Base-by-base conservation (phyloP, 2,329 filamentous ascomycete species). In the Fusarium verticillioides region DNA sequence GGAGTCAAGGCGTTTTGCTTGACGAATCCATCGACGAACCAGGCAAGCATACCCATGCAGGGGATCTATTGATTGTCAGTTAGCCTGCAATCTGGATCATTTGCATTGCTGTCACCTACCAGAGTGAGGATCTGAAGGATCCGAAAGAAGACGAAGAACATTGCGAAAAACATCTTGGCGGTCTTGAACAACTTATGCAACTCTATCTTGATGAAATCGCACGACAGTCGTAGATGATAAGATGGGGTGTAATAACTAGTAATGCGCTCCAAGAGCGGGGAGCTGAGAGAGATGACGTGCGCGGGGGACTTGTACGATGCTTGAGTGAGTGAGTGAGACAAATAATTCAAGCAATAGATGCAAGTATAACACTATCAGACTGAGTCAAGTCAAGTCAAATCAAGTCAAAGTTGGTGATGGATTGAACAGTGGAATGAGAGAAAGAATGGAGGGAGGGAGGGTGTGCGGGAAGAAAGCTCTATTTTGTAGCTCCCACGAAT, bases 41-140 rank as follows among this genome's bases (percentile, higher is more conserved):
- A 92, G 76, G 88, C 86, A 60, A 92, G 87, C 87, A 92, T 91
- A 82, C 90, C 90, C 81, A 92, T 86, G 30, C 84, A 87, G 47
- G 90, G 90, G 79, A 91, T 91, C 90, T 92, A 73, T 54, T 9
- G 21, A 50, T 30, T 21, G 3, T 50, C 64, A 36, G 60, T 77
- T 58, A 66, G 56, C 11, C 46, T 23, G 28, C 7, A 15, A 32
- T 4, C 26, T 16, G 11, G 11, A 7, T 9, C 34, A n/a, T 32
- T 12, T 23, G 28, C 46, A 49, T 32, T 49, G 21, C 28, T 32
- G 21, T n/a, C 10, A 12, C 46, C 46, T 49, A 92, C 90, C 83
- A 92, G 75, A 47, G 90, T 91, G 75, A 91, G 61, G 79, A 92
- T 91, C 81, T 92, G 86, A 76, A 86, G 78, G 76, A 91, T 86